Conservation (phyloP, 108 stramenopile species). For the Asterionellopsis glacialis region DNA sequence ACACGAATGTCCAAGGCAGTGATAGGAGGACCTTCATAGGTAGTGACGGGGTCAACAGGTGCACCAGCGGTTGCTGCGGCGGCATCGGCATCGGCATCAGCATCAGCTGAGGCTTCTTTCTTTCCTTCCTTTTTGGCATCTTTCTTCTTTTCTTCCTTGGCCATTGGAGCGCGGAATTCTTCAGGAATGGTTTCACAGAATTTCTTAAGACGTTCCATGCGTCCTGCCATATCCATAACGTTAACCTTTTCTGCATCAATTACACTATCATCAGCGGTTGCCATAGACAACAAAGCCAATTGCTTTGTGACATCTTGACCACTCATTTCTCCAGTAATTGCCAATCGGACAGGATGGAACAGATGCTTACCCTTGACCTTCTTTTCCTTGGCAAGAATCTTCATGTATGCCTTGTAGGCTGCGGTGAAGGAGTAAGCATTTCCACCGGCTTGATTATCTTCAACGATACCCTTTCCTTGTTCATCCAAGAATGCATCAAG, state of each 20-base stretch:
- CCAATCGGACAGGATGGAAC: slow-evolving; percentile 92
- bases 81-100: slow-evolving; percentile 4
- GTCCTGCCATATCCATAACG: slow-evolving; percentile 49
- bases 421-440: slow-evolving; percentile 44
- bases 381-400: slow-evolving; percentile 78
- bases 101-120: slow-evolving; percentile 8
- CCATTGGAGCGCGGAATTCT: slow-evolving; percentile 49
- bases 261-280: slow-evolving; percentile 43
- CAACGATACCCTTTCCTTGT: slow-evolving; percentile 62
- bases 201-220: slow-evolving; percentile 58
- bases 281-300: slow-evolving; percentile 69
- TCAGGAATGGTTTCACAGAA: slow-evolving; percentile 81
- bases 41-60: slow-evolving; percentile 54
- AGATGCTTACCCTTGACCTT: slow-evolving; percentile 87
- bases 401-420: slow-evolving; percentile 81
- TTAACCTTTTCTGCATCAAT: slow-evolving; percentile 51
- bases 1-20: slow-evolving; percentile 89
- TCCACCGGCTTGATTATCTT: slow-evolving; percentile 63
- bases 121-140: slow-evolving; percentile 7
- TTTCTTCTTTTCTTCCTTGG: slow-evolving; percentile 10
- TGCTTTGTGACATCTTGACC: slow-evolving; percentile 97
- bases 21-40: slow-evolving; percentile 84
- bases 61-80: slow-evolving; percentile 16
- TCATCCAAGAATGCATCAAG: slow-evolving; percentile 74
- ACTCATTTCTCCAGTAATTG: slow-evolving; percentile 94